phyloP scores from a whole-genome alignment of 805 yeast genomes.

The Groenewaldozyma salmanticensis region DNA sequence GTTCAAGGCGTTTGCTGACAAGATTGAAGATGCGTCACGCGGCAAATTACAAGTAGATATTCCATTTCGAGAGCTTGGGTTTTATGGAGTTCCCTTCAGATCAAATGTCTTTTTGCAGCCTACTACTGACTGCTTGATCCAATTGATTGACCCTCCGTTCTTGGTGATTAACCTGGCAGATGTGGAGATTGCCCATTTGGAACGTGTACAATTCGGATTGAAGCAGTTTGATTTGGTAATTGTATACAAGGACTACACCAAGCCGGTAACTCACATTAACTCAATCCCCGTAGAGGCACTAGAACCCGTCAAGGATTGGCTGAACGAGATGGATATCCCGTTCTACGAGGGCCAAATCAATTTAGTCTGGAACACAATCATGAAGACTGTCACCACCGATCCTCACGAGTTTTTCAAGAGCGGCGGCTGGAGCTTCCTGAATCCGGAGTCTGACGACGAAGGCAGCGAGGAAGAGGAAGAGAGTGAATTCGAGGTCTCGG shows the following conservation, averaged over 20 bases:
- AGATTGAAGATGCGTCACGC: constrained; percentile 78
- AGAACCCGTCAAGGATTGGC: constrained; percentile 92
- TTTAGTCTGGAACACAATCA: constrained; percentile 89
- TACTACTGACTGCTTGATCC: constrained; percentile 92
- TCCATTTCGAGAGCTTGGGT: constrained; percentile 93
- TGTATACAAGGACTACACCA: constrained; percentile 81
- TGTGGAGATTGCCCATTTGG: constrained; percentile 89
- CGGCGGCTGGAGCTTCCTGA: constrained; percentile 95
- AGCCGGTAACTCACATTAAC: constrained; percentile 84
- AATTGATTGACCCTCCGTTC: constrained; percentile 90
- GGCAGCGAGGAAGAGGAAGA: constrained; percentile 71
- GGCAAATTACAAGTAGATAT: constrained; percentile 82
- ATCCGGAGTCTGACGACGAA: constrained; percentile 81
- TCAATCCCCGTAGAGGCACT: constrained; percentile 88
- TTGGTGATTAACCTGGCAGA: constrained; percentile 84
- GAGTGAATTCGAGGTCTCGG: constrained; percentile 54
- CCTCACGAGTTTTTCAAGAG: constrained; percentile 86
- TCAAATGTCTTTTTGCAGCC: constrained; percentile 94
- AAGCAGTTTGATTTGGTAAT: constrained; percentile 96
- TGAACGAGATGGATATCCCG: constrained; percentile 96
- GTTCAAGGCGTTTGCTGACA: constrained; percentile 80
- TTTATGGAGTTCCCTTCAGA: constrained; percentile 94
- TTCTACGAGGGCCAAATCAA: constrained; percentile 90
- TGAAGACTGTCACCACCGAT: constrained; percentile 87
- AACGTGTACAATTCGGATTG: constrained; percentile 94